phyloP scores from a whole-genome alignment of 2,329 filamentous ascomycete species.

The Trichoderma brevicompactum region DNA sequence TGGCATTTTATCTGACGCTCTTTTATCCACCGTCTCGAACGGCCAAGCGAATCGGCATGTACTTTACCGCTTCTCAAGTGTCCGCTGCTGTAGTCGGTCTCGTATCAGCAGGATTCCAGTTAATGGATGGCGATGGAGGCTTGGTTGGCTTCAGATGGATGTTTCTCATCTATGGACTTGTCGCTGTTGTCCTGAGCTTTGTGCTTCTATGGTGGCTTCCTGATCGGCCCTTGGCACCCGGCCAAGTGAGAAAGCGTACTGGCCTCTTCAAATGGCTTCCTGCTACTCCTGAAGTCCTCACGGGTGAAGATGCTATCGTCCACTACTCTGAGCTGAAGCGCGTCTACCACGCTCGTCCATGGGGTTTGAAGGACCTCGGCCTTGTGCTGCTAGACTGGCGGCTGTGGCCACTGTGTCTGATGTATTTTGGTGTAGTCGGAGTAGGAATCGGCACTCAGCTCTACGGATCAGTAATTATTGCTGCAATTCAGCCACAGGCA shows the following conservation, averaged over 20 bases:
- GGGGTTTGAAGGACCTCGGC: constrained; percentile 72
- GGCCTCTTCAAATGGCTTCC: constrained; percentile 70
- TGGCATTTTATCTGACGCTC: constrained; percentile 89
- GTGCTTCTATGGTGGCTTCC: constrained; percentile 87
- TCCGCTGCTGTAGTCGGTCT: constrained; percentile 88
- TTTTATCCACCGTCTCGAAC: constrained; percentile 89
- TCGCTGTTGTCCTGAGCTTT: constrained; percentile 73
- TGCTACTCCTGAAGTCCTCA: constrained; percentile 69
- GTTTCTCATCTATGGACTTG: constrained; percentile 85
- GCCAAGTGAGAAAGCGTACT: constrained; percentile 57
- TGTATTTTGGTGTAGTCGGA: constrained; percentile 95
- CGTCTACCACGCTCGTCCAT: constrained; percentile 76
- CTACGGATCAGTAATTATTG: constrained; percentile 86
- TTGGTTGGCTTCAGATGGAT: constrained; percentile 89
- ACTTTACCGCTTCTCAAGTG: constrained; percentile 87
- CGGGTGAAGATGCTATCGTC: constrained; percentile 74
- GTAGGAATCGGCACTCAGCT: constrained; percentile 89
- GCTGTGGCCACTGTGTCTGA: constrained; percentile 81
- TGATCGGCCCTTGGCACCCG: constrained; percentile 77
- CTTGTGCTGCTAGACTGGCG: constrained; percentile 82
- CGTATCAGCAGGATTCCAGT: constrained; percentile 87
- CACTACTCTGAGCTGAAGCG: constrained; percentile 83
- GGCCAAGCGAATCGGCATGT: constrained; percentile 85
- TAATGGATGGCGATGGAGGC: constrained; percentile 80
- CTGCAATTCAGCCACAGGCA: constrained; percentile 73